These are phyloP conservation scores for Xylaria sp. DNA, from an alignment of 2,329 filamentous ascomycete species.

Conservation along the genomic window DNA sequence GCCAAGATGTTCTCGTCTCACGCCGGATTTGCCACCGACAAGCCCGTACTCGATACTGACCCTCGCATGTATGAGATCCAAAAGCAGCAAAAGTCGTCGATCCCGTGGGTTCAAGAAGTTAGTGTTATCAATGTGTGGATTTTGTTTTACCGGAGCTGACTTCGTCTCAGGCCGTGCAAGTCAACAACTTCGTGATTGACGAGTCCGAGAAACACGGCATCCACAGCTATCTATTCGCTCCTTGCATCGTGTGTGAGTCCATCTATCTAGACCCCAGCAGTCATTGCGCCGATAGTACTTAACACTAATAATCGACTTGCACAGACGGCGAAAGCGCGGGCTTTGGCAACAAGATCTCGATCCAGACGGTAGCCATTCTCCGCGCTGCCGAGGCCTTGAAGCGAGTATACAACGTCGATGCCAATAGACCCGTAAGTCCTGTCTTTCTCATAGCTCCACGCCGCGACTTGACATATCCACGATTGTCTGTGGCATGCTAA, in stretches of 20 bases:
- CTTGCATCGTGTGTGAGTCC: conserved; percentile 46
- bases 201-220: conserved; percentile 39
- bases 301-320: neutral
- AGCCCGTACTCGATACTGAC: conserved; percentile 40
- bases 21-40: conserved; percentile 39
- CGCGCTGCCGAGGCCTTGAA: conserved; percentile 38
- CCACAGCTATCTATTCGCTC: conserved; percentile 47
- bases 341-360: conserved; percentile 47
- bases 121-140: neutral
- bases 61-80: conserved; percentile 40
- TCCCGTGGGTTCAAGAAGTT: conserved; percentile 27
- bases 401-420: conserved; percentile 40
- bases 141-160: neutral
- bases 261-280: neutral
- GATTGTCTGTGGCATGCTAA: neutral
- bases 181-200: conserved; percentile 42
- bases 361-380: conserved; percentile 46
- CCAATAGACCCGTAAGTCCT: conserved; percentile 32
- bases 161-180: conserved; percentile 32
- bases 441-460: too few species aligned
- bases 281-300: neutral
- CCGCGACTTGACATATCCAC: too few species aligned
- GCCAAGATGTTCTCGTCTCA: conserved; percentile 49
- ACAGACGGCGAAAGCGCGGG: conserved; percentile 42
- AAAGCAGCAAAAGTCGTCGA: conserved; percentile 31